Evolutionary conservation across 2,329 filamentous ascomycete genomes (phyloP).

Genomic region (Exophiala sideris): DNA sequence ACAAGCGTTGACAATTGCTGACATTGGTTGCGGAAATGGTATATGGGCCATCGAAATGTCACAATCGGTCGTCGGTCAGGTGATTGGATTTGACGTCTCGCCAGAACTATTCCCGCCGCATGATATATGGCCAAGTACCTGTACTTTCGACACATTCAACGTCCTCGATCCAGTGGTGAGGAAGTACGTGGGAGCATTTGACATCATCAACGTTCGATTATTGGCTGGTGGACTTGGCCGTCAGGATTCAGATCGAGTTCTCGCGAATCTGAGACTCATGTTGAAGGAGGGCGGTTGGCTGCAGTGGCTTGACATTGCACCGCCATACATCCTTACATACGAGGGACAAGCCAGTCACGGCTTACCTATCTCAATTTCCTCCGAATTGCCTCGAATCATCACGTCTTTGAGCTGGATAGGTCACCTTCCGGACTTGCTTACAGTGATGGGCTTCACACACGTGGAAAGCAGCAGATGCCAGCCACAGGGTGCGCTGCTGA

Average conservation of each 20-base stretch:
- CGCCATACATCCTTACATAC: background rate
- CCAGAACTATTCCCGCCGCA: background rate
- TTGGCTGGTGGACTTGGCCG: background rate
- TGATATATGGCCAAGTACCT: background rate
- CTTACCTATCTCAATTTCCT: background rate
- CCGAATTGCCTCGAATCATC: background rate
- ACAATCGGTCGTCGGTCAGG: background rate
- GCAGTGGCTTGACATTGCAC: background rate
- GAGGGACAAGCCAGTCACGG: background rate
- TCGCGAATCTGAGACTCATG: background rate
- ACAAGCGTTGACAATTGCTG: background rate
- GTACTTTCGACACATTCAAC: background rate
- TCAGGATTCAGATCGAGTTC: background rate
- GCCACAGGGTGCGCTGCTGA: background rate
- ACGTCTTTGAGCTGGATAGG: background rate
- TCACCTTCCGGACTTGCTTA: background rate
- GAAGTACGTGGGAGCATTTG: background rate
- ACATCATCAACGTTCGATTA: background rate
- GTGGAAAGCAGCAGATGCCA: background rate
- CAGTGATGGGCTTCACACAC: background rate
- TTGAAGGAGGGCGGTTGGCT: background rate
- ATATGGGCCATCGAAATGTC: background rate
- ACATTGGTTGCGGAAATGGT: background rate
- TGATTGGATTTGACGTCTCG: background rate
- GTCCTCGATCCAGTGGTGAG: background rate